These are phyloP conservation scores for Waitea zeae DNA, from an alignment of 1,284 basidiomycete genomes.

Conservation along the genomic window DNA sequence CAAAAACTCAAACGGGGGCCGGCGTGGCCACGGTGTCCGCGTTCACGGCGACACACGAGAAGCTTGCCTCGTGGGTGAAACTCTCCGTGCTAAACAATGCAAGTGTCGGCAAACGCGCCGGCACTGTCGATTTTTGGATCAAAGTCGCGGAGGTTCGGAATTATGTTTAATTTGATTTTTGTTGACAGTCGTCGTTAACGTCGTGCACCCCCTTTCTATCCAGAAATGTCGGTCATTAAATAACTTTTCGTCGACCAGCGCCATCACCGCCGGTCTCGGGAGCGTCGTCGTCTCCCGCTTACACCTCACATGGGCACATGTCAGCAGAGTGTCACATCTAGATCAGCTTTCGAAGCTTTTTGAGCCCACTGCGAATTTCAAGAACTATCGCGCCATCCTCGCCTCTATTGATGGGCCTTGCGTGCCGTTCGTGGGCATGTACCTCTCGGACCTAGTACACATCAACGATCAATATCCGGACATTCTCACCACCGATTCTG, in stretches of 20 bases:
- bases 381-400: conserved; percentile 34
- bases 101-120: conserved; percentile 30
- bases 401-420: conserved; percentile 36
- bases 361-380: conserved; percentile 39
- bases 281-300: conserved; percentile 38
- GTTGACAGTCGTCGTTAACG: conserved; percentile 2
- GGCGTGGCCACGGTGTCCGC: conserved; percentile 25
- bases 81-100: conserved; percentile 35
- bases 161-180: conserved; percentile 12
- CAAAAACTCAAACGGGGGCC: conserved; percentile 20
- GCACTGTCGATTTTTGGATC: conserved; percentile 57
- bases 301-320: conserved; percentile 52
- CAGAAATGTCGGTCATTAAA: conserved; percentile 50
- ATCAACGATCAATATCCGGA: conserved; percentile 35
- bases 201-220: conserved; percentile 4
- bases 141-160: conserved; percentile 67
- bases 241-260: conserved; percentile 53
- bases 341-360: conserved; percentile 34
- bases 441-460: conserved; percentile 40
- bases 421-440: conserved; percentile 48
- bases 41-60: conserved; percentile 45
- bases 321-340: conserved; percentile 28
- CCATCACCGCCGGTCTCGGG: conserved; percentile 44
- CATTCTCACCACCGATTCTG: conserved; percentile 10
- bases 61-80: conserved; percentile 49